Base-by-base conservation (phyloP, 768 basidiomycete genomes). In the Sarcodon aspratus region DNA sequence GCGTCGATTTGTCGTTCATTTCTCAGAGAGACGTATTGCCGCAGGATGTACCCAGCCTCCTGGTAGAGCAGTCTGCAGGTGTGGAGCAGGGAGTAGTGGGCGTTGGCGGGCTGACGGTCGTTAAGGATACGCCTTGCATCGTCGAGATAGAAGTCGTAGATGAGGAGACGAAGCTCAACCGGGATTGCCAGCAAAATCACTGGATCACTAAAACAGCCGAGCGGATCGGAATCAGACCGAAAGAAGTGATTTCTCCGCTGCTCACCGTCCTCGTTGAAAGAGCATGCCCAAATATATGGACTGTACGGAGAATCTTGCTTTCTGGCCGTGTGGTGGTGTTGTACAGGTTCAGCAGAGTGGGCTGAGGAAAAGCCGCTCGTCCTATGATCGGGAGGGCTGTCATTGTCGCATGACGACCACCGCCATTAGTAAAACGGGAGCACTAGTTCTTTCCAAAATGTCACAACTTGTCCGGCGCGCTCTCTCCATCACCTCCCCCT, bases 1-100 rank as follows among this genome's bases (percentile, higher is more conserved):
- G 44, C 50, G 37, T 54, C 47, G 36, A 69, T 66, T 52, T 73
- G 66, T 36, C 51, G 55, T 57, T 69, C 70, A 55, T 68, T 59
- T 48, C 58, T 48, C 32, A 73, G 64, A 32, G 67, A 70, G 45
- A 69, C 27, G 52, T 70, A 68, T 36, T 55, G 57, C 32, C 59
- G 52, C 45, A 68, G 51, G 12, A 59, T 45, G 36, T 49, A 42
- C 13, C 51, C 50, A 6, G 66, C 68, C 52, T 71, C 69, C 38
- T 52, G 37, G 35, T 58, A 54, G 33, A 69, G 52, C 36, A 57
- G 60, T 21, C 50, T 58, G 63, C 59, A 69, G 27, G 59, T 55
- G 36, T 60, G 61, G 9, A 68, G 60, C 37, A 72, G 49, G 18
- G 49, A 47, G 15, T 65, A 18, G 55, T 71, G 70, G 17, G 50